Evolutionary conservation across 305 asterid species (phyloP).

Genomic region (Coffea humblotiana): DNA sequence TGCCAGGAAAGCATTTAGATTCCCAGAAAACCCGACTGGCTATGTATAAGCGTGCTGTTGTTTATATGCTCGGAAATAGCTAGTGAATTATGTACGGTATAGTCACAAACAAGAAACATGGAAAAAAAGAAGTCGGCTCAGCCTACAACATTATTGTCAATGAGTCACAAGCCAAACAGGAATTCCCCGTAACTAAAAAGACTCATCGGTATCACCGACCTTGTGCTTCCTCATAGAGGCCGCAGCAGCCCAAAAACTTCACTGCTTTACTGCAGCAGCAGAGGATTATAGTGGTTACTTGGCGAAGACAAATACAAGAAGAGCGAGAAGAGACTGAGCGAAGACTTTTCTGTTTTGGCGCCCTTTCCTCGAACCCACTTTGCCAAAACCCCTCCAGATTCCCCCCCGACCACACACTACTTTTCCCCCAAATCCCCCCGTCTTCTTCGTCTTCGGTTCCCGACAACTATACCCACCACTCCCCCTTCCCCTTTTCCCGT

Average conservation of each 20-base stretch:
- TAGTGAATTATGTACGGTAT: no score
- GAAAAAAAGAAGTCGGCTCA: background rate
- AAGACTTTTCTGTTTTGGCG: slow-evolving; percentile 45
- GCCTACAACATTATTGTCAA: background rate
- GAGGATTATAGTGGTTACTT: no score
- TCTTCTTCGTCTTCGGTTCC: slow-evolving; percentile 27
- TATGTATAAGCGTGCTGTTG: no score
- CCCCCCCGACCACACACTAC: slow-evolving; percentile 14
- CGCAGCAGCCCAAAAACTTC: background rate
- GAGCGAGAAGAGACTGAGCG: slow-evolving; percentile 2
- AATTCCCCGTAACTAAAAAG: background rate
- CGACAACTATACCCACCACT: background rate
- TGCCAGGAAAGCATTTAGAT: no score
- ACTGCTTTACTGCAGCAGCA: background rate
- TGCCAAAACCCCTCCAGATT: slow-evolving; percentile 30
- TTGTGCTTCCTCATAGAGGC: background rate
- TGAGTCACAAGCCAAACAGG: background rate
- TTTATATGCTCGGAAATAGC: no score
- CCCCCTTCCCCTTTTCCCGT: background rate
- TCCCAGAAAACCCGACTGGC: no score
- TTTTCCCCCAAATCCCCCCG: background rate
- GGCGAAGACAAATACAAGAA: background rate
- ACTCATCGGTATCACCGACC: background rate
- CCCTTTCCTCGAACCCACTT: slow-evolving; percentile 36
- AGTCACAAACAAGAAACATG: no score